Base-by-base conservation (phyloP, 2,329 filamentous ascomycete species). In the Lomentospora prolificans region DNA sequence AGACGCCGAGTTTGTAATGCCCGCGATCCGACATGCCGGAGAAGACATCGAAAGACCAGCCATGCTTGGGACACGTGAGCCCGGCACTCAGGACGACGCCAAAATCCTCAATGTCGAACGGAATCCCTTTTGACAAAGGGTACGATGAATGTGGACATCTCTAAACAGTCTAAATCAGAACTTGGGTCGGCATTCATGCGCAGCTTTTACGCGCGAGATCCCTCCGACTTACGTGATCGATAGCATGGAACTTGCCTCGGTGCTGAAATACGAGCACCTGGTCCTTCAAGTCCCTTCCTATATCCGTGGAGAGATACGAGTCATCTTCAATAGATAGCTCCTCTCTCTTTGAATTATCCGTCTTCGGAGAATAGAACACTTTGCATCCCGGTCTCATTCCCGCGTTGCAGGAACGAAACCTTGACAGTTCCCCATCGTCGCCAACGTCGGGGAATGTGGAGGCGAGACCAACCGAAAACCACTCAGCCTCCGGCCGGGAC, bases 21-120 rank as follows among this genome's bases (percentile, higher is more conserved):
- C 78, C 83, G 0, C 83, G 76, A 64, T 88, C 85, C 1, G 75
- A 75, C 61, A 72, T 72, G 0, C 85, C 85, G 0, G 84, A 80
- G 54, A 81, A 79, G 2, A 88, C 62, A 63, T 89, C 85, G 66
- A 88, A 89, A 0, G 82, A 84, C 85, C 85, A 89, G 3, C 74
- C 80, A 59, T 88, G 85, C 59, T 86, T 86, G 0, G 84, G 82
- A 64, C 85, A 89, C 0, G 75, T 78, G 3, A 89, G 69, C 0
- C 84, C 85, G 0, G 81, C 75, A 55, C 81, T 85, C 5, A 86
- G 65, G 3, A 77, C 72, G 2, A 86, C 69, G 0, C 85, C 85
- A 64, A 87, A 89, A 58, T 89, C 85, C 61, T 89, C 85, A 61
- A 89, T 87, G 55, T 89, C 85, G 57, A 87, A 87, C 0, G 83